These are phyloP conservation scores for Phytopythium sindhum DNA, from an alignment of 352 stramenopile species.

Conservation along the genomic window DNA sequence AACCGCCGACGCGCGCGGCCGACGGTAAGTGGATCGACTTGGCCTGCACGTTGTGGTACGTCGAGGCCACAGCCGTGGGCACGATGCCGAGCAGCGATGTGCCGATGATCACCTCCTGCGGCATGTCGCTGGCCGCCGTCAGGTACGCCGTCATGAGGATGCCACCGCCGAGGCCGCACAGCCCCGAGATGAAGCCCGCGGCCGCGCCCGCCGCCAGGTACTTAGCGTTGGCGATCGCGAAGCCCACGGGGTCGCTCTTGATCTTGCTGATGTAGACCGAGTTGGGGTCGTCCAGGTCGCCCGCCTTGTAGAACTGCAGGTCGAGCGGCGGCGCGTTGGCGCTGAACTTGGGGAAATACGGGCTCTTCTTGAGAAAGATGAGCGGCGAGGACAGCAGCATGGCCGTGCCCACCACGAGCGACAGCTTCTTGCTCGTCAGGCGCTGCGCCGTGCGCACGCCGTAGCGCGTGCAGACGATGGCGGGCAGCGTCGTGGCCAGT, in stretches of 20 bases:
- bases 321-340: constrained; percentile 51
- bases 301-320: constrained; percentile 63
- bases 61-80: constrained; percentile 73
- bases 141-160: constrained; percentile 88
- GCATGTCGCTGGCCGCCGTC: constrained; percentile 83
- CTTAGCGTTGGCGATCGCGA: constrained; percentile 65
- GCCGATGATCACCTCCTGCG: constrained; percentile 77
- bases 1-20: constrained; percentile 57
- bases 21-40: constrained; percentile 79
- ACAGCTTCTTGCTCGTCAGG: constrained; percentile 71
- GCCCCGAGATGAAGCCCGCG: constrained; percentile 79
- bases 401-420: constrained; percentile 68
- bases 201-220: constrained; percentile 70
- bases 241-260: constrained; percentile 32
- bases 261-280: constrained; percentile 43
- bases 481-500: constrained; percentile 63
- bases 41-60: constrained; percentile 75
- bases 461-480: constrained; percentile 75
- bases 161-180: constrained; percentile 77
- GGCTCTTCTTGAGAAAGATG: constrained; percentile 82
- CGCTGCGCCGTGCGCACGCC: constrained; percentile 74
- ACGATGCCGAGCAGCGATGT: constrained; percentile 84
- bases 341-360: constrained; percentile 75
- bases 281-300: constrained; percentile 8
- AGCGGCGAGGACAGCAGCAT: constrained; percentile 77